Evolutionary conservation across 768 basidiomycete species (phyloP).

Genomic region (Amanita brunnescens): DNA sequence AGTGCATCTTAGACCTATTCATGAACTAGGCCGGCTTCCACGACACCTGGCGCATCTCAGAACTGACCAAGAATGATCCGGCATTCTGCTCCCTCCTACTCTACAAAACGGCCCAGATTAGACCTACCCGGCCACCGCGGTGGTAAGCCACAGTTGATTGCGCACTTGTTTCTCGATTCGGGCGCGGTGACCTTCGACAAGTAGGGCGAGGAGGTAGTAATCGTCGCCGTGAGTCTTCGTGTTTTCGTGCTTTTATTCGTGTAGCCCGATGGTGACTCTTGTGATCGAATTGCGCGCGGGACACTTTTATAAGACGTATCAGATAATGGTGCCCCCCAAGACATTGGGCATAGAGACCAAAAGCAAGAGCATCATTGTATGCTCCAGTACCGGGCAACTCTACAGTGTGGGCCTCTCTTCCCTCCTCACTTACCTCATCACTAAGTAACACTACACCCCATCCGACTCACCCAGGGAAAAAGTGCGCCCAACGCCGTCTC

Average conservation of each 20-base stretch:
- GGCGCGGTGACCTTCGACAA: slow-evolving; percentile 2
- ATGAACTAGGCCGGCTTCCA: no score
- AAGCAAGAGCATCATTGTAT: not conserved
- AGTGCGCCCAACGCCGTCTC: no score
- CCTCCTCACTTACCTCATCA: no score
- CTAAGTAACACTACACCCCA: no score
- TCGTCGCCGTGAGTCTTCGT: not conserved
- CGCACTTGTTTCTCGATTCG: not conserved
- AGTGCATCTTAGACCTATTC: no score
- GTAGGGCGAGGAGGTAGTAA: slow-evolving; percentile 1
- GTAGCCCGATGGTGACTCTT: not conserved
- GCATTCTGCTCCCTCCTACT: no score
- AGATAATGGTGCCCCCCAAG: not conserved
- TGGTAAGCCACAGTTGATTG: not conserved
- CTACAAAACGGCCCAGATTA: no score
- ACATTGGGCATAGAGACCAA: slow-evolving; percentile 2
- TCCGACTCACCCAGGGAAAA: no score
- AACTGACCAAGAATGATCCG: not conserved
- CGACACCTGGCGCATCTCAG: no score
- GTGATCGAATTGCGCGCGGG: not conserved
- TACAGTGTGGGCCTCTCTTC: no score
- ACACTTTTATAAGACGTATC: not conserved
- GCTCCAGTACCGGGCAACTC: not conserved
- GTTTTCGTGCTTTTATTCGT: not conserved
- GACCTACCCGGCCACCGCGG: not conserved